phyloP scores from a whole-genome alignment of 306 rosid genomes.

The Begonia peltatifolia region DNA sequence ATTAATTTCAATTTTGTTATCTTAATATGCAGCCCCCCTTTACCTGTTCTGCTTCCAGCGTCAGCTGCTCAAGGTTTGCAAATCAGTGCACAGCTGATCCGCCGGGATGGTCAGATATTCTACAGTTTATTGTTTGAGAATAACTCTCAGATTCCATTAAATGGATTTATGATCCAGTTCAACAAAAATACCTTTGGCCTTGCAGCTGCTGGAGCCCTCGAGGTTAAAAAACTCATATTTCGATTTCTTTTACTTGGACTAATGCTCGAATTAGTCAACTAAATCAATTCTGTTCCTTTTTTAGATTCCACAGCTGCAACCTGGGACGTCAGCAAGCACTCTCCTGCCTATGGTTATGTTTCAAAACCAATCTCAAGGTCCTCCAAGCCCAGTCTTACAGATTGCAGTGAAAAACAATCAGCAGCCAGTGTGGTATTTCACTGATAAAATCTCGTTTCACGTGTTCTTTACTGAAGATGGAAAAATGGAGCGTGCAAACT shows the following conservation, averaged over 20 bases:
- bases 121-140: slow-evolving; percentile 77
- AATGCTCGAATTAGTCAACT: no score
- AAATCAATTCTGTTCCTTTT: not conserved
- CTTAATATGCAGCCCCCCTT: slow-evolving; percentile 54
- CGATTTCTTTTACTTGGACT: no score
- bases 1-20: slow-evolving; percentile 16
- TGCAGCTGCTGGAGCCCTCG: slow-evolving; percentile 83
- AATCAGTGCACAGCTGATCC: slow-evolving; percentile 82
- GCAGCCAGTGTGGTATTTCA: slow-evolving; percentile 95
- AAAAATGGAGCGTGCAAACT: slow-evolving; percentile 79
- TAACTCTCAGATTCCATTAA: slow-evolving; percentile 64
- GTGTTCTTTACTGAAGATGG: slow-evolving; percentile 87
- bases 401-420: slow-evolving; percentile 85
- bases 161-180: slow-evolving; percentile 97
- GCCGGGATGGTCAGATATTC: slow-evolving; percentile 69
- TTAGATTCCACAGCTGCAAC: slow-evolving; percentile 76
- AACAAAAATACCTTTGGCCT: slow-evolving; percentile 95
- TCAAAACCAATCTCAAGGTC: slow-evolving; percentile 95
- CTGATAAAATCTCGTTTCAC: slow-evolving; percentile 58
- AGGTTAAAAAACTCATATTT: slow-evolving; percentile 27
- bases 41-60: slow-evolving; percentile 67
- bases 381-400: slow-evolving; percentile 82
- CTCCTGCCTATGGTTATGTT: slow-evolving; percentile 86
- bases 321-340: slow-evolving; percentile 53
- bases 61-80: slow-evolving; percentile 91